Evolutionary conservation across 164 flowering plant genomes (phyloP).

Genomic region (Macadamia integrifolia): DNA sequence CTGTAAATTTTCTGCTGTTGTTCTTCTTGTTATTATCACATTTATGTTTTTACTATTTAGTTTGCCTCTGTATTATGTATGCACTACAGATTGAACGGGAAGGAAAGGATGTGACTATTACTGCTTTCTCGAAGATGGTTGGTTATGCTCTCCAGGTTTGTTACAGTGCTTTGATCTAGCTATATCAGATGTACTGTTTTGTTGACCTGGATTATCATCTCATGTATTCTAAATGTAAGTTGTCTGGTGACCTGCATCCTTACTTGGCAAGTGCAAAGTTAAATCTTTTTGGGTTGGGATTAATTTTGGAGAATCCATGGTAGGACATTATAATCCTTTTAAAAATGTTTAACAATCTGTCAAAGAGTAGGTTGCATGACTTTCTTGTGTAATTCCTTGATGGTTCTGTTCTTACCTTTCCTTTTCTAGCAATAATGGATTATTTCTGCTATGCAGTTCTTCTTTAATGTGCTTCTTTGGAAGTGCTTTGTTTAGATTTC

Average conservation of each 20-base stretch:
- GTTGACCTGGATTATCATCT: neutral
- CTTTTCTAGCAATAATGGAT: no score
- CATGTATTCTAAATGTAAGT: neutral
- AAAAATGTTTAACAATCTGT: no score
- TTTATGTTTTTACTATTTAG: neutral
- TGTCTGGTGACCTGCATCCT: neutral
- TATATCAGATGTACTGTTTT: neutral
- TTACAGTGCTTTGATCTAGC: neutral
- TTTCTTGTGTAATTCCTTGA: no score
- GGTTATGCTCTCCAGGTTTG: constrained; percentile 84
- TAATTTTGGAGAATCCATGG: neutral
- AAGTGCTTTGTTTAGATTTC: no score
- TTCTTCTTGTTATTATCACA: neutral
- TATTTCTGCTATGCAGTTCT: no score
- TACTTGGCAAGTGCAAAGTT: neutral
- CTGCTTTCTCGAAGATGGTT: constrained; percentile 91
- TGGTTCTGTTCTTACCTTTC: no score
- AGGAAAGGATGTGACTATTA: constrained; percentile 85
- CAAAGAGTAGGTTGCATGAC: no score
- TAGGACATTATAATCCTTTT: neutral
- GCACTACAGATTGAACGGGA: constrained; percentile 63
- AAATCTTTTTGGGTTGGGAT: neutral
- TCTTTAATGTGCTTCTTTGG: no score
- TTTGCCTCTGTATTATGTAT: neutral
- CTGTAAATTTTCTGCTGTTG: no score